phyloP scores from a whole-genome alignment of 2,329 filamentous ascomycete species.

The Colletotrichum viniferum region DNA sequence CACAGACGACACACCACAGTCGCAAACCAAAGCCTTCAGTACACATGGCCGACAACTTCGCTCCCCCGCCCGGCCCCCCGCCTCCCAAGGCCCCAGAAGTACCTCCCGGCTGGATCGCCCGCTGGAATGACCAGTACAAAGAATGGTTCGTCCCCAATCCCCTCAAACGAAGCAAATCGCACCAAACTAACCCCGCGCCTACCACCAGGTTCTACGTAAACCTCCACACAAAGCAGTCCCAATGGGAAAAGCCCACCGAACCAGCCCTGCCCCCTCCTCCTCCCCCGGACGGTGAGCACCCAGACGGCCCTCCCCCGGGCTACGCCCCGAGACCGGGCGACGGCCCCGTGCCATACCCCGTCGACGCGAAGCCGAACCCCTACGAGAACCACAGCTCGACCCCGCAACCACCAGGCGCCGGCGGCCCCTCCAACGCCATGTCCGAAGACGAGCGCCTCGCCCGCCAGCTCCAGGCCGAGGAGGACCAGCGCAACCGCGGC shows the following conservation, averaged over 20 bases:
- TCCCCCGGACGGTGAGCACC: constrained; percentile 35
- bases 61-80: constrained; percentile 58
- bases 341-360: constrained; percentile 36
- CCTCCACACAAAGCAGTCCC: constrained; percentile 83
- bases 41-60: constrained; percentile 60
- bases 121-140: constrained; percentile 87
- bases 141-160: constrained; percentile 65
- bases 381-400: constrained; percentile 31
- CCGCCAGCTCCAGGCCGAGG: constrained; percentile 80
- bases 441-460: constrained; percentile 78
- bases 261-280: constrained; percentile 61
- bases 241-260: constrained; percentile 84
- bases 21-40: not conserved
- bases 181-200: not conserved
- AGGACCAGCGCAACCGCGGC: constrained; percentile 60
- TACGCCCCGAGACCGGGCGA: constrained; percentile 59
- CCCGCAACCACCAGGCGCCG: constrained; percentile 31
- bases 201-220: constrained; percentile 84
- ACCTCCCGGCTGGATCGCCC: constrained; percentile 75
- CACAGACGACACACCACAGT: not conserved
- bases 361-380: constrained; percentile 68
- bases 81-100: constrained; percentile 68
- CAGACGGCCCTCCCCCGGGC: constrained; percentile 69
- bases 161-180: not conserved
- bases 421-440: constrained; percentile 29